These are phyloP conservation scores for Trifolium fragiferum DNA, from an alignment of 306 rosid species.

Conservation along the genomic window DNA sequence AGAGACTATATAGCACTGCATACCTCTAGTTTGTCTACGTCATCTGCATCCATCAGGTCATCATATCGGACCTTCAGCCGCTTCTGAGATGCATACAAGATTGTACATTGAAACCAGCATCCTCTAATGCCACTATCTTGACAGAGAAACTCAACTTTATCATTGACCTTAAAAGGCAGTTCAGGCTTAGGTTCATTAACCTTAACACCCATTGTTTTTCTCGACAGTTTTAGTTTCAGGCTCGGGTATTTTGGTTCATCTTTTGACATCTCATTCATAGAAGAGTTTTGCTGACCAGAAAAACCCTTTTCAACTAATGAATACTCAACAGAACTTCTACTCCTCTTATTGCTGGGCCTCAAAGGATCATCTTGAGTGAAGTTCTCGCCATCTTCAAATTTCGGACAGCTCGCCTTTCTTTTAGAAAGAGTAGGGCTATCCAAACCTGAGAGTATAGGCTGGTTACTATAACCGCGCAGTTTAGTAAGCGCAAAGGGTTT, in stretches of 20 bases:
- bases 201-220: slow-evolving; percentile 53
- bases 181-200: slow-evolving; percentile 48
- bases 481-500: slow-evolving; percentile 72
- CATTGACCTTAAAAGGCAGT: slow-evolving; percentile 55
- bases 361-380: slow-evolving; percentile 49
- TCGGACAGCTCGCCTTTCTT: slow-evolving; percentile 46
- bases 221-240: slow-evolving; percentile 64
- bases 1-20: slow-evolving; percentile 33
- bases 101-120: slow-evolving; percentile 87
- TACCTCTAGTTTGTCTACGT: slow-evolving; percentile 63
- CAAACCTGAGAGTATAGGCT: slow-evolving; percentile 61
- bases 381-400: slow-evolving; percentile 56
- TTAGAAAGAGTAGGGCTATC: slow-evolving; percentile 48
- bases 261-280: slow-evolving; percentile 41
- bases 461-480: slow-evolving; percentile 72
- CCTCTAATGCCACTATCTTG: slow-evolving; percentile 90
- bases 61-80: slow-evolving; percentile 70
- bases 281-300: slow-evolving; percentile 44
- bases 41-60: slow-evolving; percentile 67
- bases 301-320: slow-evolving; percentile 49
- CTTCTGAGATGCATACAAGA: slow-evolving; percentile 57
- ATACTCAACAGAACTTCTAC: slow-evolving; percentile 46
- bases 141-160: slow-evolving; percentile 72
- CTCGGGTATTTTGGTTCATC: slow-evolving; percentile 56
- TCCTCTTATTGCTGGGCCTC: slow-evolving; percentile 52